Evolutionary conservation across 225 moss, liverwort and hornwort genomes (phyloP).

Genomic region (Climacium dendroides): DNA sequence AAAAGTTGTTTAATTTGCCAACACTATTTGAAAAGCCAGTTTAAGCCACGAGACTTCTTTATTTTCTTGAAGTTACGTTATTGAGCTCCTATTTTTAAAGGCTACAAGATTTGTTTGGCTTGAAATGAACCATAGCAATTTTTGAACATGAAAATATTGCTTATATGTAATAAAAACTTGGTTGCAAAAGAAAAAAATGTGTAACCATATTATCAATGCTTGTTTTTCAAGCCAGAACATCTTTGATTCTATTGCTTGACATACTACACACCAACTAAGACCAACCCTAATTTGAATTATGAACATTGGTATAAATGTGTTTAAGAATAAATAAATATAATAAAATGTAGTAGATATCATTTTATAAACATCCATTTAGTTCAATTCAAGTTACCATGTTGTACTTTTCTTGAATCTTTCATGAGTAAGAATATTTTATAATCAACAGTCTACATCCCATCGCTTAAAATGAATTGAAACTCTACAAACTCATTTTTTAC

Average conservation of each 20-base stretch:
- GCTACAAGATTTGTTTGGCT: background rate
- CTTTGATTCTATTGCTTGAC: background rate
- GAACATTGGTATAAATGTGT: background rate
- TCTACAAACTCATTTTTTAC: background rate
- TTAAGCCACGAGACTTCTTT: background rate
- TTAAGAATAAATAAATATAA: background rate
- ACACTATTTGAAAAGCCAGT: background rate
- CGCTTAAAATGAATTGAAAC: background rate
- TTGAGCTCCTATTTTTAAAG: background rate
- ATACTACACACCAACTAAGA: background rate
- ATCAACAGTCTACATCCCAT: fast-evolving
- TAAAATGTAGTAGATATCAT: background rate
- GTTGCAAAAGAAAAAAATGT: background rate
- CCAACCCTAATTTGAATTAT: fast-evolving
- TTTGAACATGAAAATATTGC: background rate
- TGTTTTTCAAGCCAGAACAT: background rate
- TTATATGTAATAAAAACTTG: background rate
- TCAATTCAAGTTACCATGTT: background rate
- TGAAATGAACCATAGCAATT: no score
- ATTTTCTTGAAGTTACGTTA: no score
- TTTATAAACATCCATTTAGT: background rate
- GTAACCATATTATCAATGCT: fast-evolving
- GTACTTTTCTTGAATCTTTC: fast-evolving
- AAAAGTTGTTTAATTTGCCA: background rate
- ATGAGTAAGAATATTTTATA: fast-evolving